Base-by-base conservation (phyloP, 495 filamentous ascomycete species). In the Bryoglossum gracile region DNA sequence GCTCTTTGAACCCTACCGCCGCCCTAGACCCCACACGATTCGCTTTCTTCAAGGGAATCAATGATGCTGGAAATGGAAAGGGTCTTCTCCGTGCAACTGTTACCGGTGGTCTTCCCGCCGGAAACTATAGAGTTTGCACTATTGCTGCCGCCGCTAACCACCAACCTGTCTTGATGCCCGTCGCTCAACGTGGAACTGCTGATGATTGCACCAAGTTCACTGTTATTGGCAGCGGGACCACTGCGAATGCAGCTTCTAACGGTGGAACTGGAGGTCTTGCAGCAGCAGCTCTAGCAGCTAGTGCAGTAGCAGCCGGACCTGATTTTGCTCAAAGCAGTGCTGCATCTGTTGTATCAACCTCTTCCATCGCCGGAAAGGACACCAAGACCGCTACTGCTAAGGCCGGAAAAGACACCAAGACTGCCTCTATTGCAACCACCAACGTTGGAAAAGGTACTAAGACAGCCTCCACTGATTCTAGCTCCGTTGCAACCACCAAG, bases 11-110 rank as follows among this genome's bases (percentile, higher is more conserved):
- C 61, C 77, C 71, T 21, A 68, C 59, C 10, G 56, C 59, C 16
- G 75, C 80, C 34, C 72, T 80, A 0, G 73, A 81, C 43, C 62
- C 81, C 32, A 66, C 57, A n/a, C 65, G 63, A 42, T 86, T 87
- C 51, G 78, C 66, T 46, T 84, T 86, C 68, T 87, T 87, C 75
- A 84, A 86, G 68, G 83, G 84, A 54, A 80, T 87, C 68, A 85
- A 87, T 60, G 82, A 86, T 57, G 71, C 62, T 43, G 83, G 82
- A 38, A 70, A 87, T 56, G 82, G 82, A 26, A 56, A 81, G 1
- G 83, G 83, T 24, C 59, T 68, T 3, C 67, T 87, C 17, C 51
- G 56, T 4, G 74, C 81, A 39, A 54, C 56, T 8, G 80, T 87
- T 11, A 62, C 68, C 13, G 77, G 70, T n/a, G 84, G 83, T 49